These are phyloP conservation scores for Vickermania ingenoplastis DNA, from an alignment of 208 protist species.

Conservation along the genomic window DNA sequence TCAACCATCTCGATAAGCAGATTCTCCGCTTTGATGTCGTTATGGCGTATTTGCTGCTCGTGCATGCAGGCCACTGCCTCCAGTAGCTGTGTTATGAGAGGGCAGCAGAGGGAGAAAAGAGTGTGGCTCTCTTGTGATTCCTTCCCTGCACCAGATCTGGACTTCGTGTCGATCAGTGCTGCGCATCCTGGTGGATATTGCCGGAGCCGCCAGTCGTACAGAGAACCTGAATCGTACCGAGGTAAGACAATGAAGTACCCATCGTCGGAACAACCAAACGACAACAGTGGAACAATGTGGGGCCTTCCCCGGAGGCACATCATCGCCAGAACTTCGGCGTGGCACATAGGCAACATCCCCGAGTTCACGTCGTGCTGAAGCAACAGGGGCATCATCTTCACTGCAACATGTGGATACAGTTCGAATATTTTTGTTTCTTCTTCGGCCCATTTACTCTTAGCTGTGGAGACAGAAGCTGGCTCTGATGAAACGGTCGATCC, in stretches of 20 bases:
- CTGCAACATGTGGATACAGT: conserved; percentile 18
- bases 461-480: neutral
- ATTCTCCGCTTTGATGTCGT: conserved; percentile 36
- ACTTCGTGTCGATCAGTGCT: conserved; percentile 22
- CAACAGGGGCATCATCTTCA: conserved; percentile 57
- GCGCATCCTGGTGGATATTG: conserved; percentile 36
- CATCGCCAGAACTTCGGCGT: conserved; percentile 66
- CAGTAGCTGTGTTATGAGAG: conserved; percentile 58
- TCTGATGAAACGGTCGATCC: neutral
- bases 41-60: conserved; percentile 43
- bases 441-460: neutral
- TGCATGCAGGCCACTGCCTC: conserved; percentile 56
- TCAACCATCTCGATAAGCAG: conserved; percentile 46
- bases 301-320: conserved; percentile 42
- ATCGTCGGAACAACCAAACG: conserved; percentile 47
- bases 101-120: conserved; percentile 37
- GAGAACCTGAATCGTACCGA: conserved; percentile 49
- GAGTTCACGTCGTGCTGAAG: conserved; percentile 33
- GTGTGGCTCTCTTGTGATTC: neutral
- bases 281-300: conserved; percentile 46
- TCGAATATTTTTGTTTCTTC: conserved; percentile 6
- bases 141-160: neutral
- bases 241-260: conserved; percentile 69
- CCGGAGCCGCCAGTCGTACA: conserved; percentile 52
- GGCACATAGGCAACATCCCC: conserved; percentile 42